Conservation (phyloP, 2,329 filamentous ascomycete genomes). For the Xylariales sp. region DNA sequence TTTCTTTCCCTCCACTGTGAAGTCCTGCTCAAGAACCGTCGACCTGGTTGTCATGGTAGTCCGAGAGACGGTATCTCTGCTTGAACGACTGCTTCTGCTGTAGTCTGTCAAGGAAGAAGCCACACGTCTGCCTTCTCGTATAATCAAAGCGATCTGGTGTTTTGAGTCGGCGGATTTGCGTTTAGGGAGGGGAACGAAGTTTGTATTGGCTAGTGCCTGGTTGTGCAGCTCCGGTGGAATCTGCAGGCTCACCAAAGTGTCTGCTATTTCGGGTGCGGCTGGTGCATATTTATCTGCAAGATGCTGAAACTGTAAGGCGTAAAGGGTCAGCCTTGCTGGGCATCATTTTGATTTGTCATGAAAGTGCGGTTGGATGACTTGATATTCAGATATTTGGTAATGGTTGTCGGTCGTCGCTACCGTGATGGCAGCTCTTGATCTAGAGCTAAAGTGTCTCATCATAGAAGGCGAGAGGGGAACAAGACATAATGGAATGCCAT, state of each 20-base stretch:
- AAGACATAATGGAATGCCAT: neutral
- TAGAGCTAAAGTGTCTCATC: conserved; percentile 68
- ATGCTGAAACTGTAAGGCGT: conserved; percentile 50
- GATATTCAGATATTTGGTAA: conserved; percentile 37
- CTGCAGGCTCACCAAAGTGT: conserved; percentile 62
- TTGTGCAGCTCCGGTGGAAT: conserved; percentile 50
- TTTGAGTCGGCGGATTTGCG: conserved; percentile 42
- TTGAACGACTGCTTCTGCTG: conserved; percentile 48
- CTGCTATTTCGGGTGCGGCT: conserved; percentile 60
- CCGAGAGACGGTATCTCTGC: conserved; percentile 41
- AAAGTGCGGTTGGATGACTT: too few relatives aligned
- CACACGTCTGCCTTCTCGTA: conserved; percentile 58
- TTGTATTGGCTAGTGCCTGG: conserved; percentile 42
- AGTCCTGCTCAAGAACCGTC: conserved; percentile 77
- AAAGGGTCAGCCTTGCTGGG: conserved; percentile 15
- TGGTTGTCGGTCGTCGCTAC: conserved; percentile 58
- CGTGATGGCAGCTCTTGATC: conserved; percentile 63
- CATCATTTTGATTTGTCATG: neutral
- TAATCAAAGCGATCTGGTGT: conserved; percentile 58
- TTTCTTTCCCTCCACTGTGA: conserved; percentile 79
- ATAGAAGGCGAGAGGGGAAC: conserved; percentile 21
- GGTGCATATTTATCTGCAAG: conserved; percentile 65
- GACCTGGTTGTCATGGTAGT: conserved; percentile 53
- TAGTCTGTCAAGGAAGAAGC: conserved; percentile 45
- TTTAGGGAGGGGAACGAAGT: conserved; percentile 50